Conservation (phyloP, 495 filamentous ascomycete genomes). For the Mycothermus thermophilus region DNA sequence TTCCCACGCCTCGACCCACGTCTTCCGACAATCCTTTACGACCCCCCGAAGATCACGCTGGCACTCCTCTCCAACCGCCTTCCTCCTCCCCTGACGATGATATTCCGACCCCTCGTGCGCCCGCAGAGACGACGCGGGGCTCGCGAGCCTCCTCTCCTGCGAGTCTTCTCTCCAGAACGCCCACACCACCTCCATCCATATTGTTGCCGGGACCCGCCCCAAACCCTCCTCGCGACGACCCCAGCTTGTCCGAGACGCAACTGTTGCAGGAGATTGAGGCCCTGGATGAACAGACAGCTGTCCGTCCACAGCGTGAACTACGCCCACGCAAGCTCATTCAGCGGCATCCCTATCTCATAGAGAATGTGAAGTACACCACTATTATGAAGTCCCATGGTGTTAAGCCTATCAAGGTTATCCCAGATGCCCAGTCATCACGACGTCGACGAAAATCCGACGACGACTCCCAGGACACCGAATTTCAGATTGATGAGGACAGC, state of each 20-base stretch:
- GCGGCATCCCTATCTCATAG: slow-evolving; percentile 56
- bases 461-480: slow-evolving; percentile 38
- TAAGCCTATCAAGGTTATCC: slow-evolving; percentile 43
- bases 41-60: no score
- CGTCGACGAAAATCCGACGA: slow-evolving; percentile 18
- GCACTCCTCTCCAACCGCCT: no score
- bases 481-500: slow-evolving; percentile 34
- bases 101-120: slow-evolving; percentile 8
- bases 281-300: no score
- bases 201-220: slow-evolving; percentile 1
- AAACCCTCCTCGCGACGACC: no score
- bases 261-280: no score
- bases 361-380: slow-evolving; percentile 50
- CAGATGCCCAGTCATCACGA: slow-evolving; percentile 17
- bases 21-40: no score
- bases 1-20: no score
- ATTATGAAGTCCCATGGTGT: slow-evolving; percentile 48
- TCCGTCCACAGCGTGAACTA: slow-evolving; percentile 32
- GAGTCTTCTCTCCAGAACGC: slow-evolving; percentile 8
- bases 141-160: slow-evolving; percentile 6
- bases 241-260: no score
- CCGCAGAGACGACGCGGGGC: not conserved
- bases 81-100: slow-evolving; percentile 5
- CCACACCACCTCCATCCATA: slow-evolving; percentile 3
- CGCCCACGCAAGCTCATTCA: slow-evolving; percentile 63